Conservation (phyloP, 2,329 filamentous ascomycete species). For the Aureobasidium sp. region DNA sequence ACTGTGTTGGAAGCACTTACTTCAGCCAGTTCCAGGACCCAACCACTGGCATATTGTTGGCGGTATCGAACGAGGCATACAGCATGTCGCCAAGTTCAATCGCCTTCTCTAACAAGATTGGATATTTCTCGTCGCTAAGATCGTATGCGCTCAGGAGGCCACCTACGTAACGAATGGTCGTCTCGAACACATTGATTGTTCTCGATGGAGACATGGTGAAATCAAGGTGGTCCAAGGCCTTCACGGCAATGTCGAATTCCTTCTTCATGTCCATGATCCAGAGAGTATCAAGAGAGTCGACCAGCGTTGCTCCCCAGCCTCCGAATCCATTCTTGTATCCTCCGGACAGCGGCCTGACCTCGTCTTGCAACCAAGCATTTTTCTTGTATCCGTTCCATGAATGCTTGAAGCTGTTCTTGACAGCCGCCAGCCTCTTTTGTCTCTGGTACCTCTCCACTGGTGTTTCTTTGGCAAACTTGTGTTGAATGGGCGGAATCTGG, state of each 20-base stretch:
- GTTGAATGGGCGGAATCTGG: constrained; percentile 67
- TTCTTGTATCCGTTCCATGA: constrained; percentile 77
- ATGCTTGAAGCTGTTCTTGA: constrained; percentile 67
- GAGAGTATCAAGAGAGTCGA: constrained; percentile 67
- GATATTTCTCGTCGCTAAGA: constrained; percentile 47
- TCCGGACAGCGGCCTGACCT: constrained; percentile 60
- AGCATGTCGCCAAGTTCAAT: constrained; percentile 56
- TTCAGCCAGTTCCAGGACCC: constrained; percentile 48
- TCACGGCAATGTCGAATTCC: constrained; percentile 58
- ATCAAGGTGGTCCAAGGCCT: constrained; percentile 51
- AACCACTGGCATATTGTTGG: constrained; percentile 57
- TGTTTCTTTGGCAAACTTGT: constrained; percentile 58
- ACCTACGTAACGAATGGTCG: constrained; percentile 62
- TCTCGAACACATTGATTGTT: constrained; percentile 61
- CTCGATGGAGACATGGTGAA: constrained; percentile 45
- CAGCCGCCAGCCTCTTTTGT: constrained; percentile 52
- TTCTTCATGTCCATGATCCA: constrained; percentile 62
- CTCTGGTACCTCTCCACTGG: constrained; percentile 52
- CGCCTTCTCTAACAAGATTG: constrained; percentile 53
- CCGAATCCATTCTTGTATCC: constrained; percentile 71
- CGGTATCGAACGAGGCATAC: constrained; percentile 60
- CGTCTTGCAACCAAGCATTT: constrained; percentile 78
- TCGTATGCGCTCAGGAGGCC: constrained; percentile 64
- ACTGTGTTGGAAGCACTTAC: not conserved
- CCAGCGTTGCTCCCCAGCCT: constrained; percentile 81